Evolutionary conservation across 345 rosid species (phyloP).

Genomic region (Raphanus sativus): DNA sequence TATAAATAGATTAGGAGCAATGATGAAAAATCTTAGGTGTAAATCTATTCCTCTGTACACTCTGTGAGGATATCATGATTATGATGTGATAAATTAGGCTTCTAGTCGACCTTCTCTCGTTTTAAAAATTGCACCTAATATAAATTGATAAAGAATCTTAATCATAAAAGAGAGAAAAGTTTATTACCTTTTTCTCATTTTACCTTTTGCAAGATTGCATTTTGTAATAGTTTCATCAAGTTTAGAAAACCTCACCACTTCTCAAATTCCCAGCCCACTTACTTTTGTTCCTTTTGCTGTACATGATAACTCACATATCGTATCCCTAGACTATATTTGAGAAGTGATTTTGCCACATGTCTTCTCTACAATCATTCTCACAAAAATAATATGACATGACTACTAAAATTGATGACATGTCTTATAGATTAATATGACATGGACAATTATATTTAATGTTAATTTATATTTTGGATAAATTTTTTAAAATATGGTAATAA

Average conservation of each 20-base stretch:
- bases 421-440: too few relatives aligned
- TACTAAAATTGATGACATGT: too few relatives aligned
- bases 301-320: neutral
- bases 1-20: slow-evolving; percentile 47
- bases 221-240: slow-evolving; percentile 33
- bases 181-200: slow-evolving; percentile 47
- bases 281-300: neutral
- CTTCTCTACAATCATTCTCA: too few relatives aligned
- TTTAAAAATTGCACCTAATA: neutral
- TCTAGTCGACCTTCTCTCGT: slow-evolving; percentile 62
- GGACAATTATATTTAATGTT: too few relatives aligned
- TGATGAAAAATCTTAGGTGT: slow-evolving; percentile 93
- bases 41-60: slow-evolving; percentile 60
- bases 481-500: too few relatives aligned
- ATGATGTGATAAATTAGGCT: slow-evolving; percentile 61
- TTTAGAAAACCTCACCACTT: slow-evolving; percentile 52
- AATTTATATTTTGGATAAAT: too few relatives aligned
- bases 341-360: too few relatives aligned
- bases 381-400: too few relatives aligned
- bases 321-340: too few relatives aligned
- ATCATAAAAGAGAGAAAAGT: slow-evolving; percentile 45
- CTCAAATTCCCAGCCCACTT: slow-evolving; percentile 58
- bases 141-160: neutral
- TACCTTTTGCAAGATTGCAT: slow-evolving; percentile 40
- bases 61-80: slow-evolving; percentile 70